Evolutionary conservation across 345 rosid species (phyloP), one percentile per base, ranked within the genome.

Genomic region (Raphanus sativus): DNA sequence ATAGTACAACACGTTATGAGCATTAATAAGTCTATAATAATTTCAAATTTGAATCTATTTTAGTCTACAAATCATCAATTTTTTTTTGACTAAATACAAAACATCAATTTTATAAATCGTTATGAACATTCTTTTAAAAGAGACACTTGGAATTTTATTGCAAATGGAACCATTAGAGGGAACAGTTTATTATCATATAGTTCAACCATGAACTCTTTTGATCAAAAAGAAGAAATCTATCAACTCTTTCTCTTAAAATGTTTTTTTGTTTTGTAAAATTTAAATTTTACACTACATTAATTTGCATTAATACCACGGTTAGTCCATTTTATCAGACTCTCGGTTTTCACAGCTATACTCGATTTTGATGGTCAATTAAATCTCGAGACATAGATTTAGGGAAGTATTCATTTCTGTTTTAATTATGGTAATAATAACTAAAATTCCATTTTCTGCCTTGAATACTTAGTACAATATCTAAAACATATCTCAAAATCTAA

Each of bases 401-500:
- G 60, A 59, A 65, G 55, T 38, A 55, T 25, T 38, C 3, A 54
- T 16, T 21, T 54, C 1, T 62, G 76, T 55, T n/a, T 48, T 13
- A 42, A 48, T 48, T 3, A 48, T 48, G 50, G 54, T 48, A 64
- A 28, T n/a, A n/a, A n/a, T 28, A 71, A 65, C 28, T 64, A 16
- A 63, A 34, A 13, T 29, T 4, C 1, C 11, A 13, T 54, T 17
- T 65, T 9, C 36, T 63, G 2, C 29, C 48, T 40, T 55, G 70
- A 16, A 63, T 42, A 16, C 65, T 26, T 38, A 0, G 50, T 38
- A 70, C 13, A 54, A 42, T 28, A 77, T 77, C 81, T 54, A 24
- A 75, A 69, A 56, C 29, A 56, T 54, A 65, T 77, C 76, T 71
- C 66, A 64, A 26, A 70, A 24, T 5, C 59, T 64, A 24, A 65